Evolutionary conservation across 139 green algal species (phyloP).

Genomic region (Chlorella vulgaris): DNA sequence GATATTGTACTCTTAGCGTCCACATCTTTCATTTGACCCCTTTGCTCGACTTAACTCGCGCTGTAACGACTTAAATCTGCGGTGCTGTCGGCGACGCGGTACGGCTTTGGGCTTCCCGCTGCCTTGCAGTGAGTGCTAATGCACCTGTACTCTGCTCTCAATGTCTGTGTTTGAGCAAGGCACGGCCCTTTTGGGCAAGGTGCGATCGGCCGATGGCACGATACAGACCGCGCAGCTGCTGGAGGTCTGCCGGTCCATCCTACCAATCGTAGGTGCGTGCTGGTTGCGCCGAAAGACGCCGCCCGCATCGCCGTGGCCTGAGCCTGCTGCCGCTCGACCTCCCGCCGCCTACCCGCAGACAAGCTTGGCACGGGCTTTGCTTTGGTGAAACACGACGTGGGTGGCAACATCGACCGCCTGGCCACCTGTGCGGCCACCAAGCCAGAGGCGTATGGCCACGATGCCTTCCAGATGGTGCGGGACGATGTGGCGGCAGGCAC

Average conservation of each 20-base stretch:
- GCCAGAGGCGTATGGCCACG: constrained; percentile 43
- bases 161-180: constrained; percentile 27
- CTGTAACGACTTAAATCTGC: too few relatives aligned
- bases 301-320: too few relatives aligned
- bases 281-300: not conserved
- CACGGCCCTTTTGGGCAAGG: not conserved
- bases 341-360: too few relatives aligned
- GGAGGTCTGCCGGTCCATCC: constrained; percentile 53
- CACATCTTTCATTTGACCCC: too few relatives aligned
- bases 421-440: constrained; percentile 42
- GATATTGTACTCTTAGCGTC: too few relatives aligned
- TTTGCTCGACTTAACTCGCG: too few relatives aligned
- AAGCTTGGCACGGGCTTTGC: constrained; percentile 72
- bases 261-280: constrained; percentile 66
- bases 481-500: constrained; percentile 64
- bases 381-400: constrained; percentile 70
- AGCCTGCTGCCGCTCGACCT: not conserved
- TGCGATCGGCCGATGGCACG: constrained; percentile 49
- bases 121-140: too few relatives aligned
- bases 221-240: constrained; percentile 63
- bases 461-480: constrained; percentile 66
- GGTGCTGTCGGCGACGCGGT: too few relatives aligned
- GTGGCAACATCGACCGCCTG: constrained; percentile 76
- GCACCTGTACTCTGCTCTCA: not conserved
- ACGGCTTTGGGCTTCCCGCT: too few relatives aligned